Conservation (phyloP, 2,329 filamentous ascomycete genomes). For the Hymenoscyphus repandus region DNA sequence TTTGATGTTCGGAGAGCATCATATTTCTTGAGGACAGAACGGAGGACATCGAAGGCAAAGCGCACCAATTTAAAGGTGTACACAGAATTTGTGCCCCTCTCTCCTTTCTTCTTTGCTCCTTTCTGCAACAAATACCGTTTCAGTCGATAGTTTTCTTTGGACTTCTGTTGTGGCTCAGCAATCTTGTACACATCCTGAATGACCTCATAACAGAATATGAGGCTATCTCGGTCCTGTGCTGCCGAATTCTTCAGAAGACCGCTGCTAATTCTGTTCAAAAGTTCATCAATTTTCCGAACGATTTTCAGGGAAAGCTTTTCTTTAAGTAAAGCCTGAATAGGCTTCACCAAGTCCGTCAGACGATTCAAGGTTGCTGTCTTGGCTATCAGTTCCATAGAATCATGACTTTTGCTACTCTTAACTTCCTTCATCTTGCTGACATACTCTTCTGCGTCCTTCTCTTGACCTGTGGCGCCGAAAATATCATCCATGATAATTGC, state of each 20-base stretch:
- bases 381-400: slow-evolving; percentile 91
- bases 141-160: slow-evolving; percentile 56
- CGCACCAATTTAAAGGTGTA: slow-evolving; percentile 82
- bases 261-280: slow-evolving; percentile 75
- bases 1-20: slow-evolving; percentile 71
- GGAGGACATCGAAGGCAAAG: slow-evolving; percentile 82
- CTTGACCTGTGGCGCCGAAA: slow-evolving; percentile 85
- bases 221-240: slow-evolving; percentile 70
- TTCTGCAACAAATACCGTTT: slow-evolving; percentile 77
- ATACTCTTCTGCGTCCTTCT: slow-evolving; percentile 96
- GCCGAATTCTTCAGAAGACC: slow-evolving; percentile 79
- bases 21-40: slow-evolving; percentile 81
- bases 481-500: slow-evolving; percentile 94
- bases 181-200: slow-evolving; percentile 79
- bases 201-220: slow-evolving; percentile 94
- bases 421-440: slow-evolving; percentile 95
- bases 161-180: slow-evolving; percentile 44
- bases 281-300: slow-evolving; percentile 83
- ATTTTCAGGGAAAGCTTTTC: slow-evolving; percentile 81
- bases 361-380: slow-evolving; percentile 71
- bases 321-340: slow-evolving; percentile 70
- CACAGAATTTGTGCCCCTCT: slow-evolving; percentile 67
- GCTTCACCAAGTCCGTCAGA: slow-evolving; percentile 70
- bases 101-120: slow-evolving; percentile 67
- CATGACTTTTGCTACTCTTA: slow-evolving; percentile 96